Conservation (phyloP, 1,284 basidiomycete genomes). For the Violaceomyces palustris region DNA sequence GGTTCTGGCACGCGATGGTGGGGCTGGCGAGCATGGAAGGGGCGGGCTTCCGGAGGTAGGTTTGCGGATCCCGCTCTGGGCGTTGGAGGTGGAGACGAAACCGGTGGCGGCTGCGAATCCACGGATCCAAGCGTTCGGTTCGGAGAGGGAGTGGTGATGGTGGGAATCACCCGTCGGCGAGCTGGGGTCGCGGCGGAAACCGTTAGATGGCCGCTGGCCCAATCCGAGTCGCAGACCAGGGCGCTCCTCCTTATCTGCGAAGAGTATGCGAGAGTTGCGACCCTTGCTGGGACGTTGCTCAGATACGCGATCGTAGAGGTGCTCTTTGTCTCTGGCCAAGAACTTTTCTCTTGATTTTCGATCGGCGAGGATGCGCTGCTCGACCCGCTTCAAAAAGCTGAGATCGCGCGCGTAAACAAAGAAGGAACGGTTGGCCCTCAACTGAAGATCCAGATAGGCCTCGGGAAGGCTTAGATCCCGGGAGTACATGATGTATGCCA, state of each 20-base stretch:
- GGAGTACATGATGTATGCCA: slow-evolving; percentile 81
- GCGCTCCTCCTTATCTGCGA: too few relatives aligned
- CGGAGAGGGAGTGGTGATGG: neutral
- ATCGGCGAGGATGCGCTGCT: slow-evolving; percentile 58
- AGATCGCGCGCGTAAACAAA: slow-evolving; percentile 85
- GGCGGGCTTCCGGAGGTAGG: neutral
- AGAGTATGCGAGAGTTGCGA: too few relatives aligned
- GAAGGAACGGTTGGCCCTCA: slow-evolving; percentile 64
- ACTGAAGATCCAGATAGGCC: slow-evolving; percentile 73
- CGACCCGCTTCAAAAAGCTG: slow-evolving; percentile 69
- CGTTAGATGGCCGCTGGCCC: too few relatives aligned
- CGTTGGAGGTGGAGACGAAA: neutral
- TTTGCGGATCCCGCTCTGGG: neutral
- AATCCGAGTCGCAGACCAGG: too few relatives aligned
- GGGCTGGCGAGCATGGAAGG: too few relatives aligned
- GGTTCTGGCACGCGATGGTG: neutral
- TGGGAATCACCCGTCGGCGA: neutral
- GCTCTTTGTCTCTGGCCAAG: too few relatives aligned
- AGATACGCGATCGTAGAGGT: too few relatives aligned
- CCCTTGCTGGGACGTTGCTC: too few relatives aligned
- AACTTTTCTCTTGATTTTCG: slow-evolving; percentile 1
- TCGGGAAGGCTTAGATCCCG: slow-evolving; percentile 68
- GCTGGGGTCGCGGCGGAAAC: too few relatives aligned
- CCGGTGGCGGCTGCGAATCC: slow-evolving; percentile 1
- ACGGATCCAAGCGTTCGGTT: slow-evolving; percentile 1